Evolutionary conservation across 2,329 filamentous ascomycete genomes (phyloP).

Genomic region (Sclerotinia borealis): DNA sequence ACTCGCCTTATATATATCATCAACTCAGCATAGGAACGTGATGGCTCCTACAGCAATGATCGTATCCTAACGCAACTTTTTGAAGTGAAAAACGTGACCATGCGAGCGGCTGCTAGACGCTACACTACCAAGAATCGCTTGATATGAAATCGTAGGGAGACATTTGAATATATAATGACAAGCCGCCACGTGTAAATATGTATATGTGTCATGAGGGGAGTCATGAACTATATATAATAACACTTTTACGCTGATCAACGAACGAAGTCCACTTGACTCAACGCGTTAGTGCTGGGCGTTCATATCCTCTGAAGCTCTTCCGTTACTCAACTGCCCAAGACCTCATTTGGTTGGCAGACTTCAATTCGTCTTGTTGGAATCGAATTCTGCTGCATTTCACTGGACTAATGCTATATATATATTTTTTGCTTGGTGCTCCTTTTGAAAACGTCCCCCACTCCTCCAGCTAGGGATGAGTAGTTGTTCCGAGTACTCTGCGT

Average conservation of each 20-base stretch:
- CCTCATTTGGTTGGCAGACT: background rate
- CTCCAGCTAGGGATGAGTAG: no score
- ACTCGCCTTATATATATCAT: background rate
- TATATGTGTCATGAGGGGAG: background rate
- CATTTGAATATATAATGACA: background rate
- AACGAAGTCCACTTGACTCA: background rate
- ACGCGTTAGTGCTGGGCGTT: no score
- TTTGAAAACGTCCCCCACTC: background rate
- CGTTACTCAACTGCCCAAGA: no score
- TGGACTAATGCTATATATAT: no score
- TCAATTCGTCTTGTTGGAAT: background rate
- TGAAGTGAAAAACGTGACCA: background rate
- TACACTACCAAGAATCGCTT: background rate
- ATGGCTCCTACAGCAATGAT: background rate
- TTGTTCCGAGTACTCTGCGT: background rate
- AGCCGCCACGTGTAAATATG: background rate
- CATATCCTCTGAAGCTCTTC: background rate
- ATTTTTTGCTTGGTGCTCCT: background rate
- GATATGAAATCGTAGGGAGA: no score
- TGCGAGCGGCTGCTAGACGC: background rate
- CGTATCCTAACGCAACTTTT: background rate
- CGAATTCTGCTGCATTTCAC: background rate
- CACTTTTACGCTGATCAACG: no score
- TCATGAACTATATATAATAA: no score
- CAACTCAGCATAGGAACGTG: background rate